These are phyloP conservation scores for Hypholoma fasciculare DNA, from an alignment of 768 basidiomycete species.

Conservation along the genomic window DNA sequence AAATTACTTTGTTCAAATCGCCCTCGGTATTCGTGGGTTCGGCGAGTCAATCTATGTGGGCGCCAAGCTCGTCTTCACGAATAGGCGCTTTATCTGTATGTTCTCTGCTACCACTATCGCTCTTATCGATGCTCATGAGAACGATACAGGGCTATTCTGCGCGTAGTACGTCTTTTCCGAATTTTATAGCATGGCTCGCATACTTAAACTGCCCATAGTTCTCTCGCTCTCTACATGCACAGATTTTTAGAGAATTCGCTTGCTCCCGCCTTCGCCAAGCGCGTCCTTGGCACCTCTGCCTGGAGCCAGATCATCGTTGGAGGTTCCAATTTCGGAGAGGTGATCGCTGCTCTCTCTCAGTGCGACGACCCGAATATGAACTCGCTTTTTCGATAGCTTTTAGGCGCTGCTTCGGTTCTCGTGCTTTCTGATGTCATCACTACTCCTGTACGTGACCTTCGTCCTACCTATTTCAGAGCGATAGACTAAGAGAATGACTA, in stretches of 20 bases:
- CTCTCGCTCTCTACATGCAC: slow-evolving; percentile 30
- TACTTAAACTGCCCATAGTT: slow-evolving; percentile 9
- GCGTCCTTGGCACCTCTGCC: slow-evolving; percentile 25
- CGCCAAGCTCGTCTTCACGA: slow-evolving; percentile 23
- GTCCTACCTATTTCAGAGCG: neutral
- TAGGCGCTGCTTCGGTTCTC: slow-evolving; percentile 28
- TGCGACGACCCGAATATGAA: too few relatives aligned
- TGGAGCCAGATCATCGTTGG: slow-evolving; percentile 36
- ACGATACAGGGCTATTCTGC: slow-evolving; percentile 23
- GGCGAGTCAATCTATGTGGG: slow-evolving; percentile 28
- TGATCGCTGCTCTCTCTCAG: neutral
- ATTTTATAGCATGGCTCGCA: neutral
- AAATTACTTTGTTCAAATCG: slow-evolving; percentile 25
- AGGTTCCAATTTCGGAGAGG: slow-evolving; percentile 34
- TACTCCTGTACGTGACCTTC: slow-evolving; percentile 18
- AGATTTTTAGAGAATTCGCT: slow-evolving; percentile 29
- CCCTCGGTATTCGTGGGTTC: slow-evolving; percentile 21
- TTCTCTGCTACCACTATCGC: neutral
- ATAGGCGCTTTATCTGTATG: slow-evolving; percentile 28
- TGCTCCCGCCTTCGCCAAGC: slow-evolving; percentile 29
- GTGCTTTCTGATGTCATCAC: slow-evolving; percentile 28
- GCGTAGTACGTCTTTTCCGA: slow-evolving; percentile 20
- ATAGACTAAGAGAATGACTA: neutral
- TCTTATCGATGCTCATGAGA: neutral
- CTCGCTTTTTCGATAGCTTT: slow-evolving; percentile 14